Evolutionary conservation across 371 early-diverging fungal genomes (phyloP), one percentile per base, ranked within the genome.

Genomic region (Mitosporidium daphniae): DNA sequence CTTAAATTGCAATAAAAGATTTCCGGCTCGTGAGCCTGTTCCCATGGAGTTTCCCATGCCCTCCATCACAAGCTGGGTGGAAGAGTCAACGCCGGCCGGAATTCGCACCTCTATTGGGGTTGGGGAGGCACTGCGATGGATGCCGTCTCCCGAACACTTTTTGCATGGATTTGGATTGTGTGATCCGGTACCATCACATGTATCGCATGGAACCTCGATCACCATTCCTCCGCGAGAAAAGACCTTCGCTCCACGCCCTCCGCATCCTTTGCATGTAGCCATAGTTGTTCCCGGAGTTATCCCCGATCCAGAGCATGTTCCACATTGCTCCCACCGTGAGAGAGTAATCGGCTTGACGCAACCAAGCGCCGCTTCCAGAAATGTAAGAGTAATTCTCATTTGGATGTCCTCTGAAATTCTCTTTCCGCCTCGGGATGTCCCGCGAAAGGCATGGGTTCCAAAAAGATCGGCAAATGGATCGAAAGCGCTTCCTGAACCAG

Each of bases 341-440:
- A 64, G 55, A 14, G 39, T 41, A 12, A 78, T 42, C 7, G 37
- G 35, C 32, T 56, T 61, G 16, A 47, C 50, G 0, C 55, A 28
- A 12, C 84, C 84, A 25, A 58, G 59, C 13, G 59, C 67, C 3
- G 77, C 72, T 14, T 75, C 74, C 72, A 72, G 68, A 34, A 78
- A 82, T 2, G 57, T 28, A 10, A 82, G 46, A 7, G 43, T 44
- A 33, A 62, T 31, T 5, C 42, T 42, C 3, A 41, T 33, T 46
- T 53, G 36, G 14, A 20, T 20, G 9, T 8, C 7, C 9, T 20
- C 20, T 20, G 20, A 20, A 20, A 20, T 8, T 20, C 7, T 20
- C 20, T 8, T 20, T n/a, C n/a, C n/a, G n/a, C n/a, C n/a, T n/a
- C n/a, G n/a, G n/a, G n/a, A n/a, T n/a, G n/a, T n/a, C n/a, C n/a